These are phyloP conservation scores for Syzygium aromaticum DNA, from an alignment of 345 rosid species.

Conservation along the genomic window DNA sequence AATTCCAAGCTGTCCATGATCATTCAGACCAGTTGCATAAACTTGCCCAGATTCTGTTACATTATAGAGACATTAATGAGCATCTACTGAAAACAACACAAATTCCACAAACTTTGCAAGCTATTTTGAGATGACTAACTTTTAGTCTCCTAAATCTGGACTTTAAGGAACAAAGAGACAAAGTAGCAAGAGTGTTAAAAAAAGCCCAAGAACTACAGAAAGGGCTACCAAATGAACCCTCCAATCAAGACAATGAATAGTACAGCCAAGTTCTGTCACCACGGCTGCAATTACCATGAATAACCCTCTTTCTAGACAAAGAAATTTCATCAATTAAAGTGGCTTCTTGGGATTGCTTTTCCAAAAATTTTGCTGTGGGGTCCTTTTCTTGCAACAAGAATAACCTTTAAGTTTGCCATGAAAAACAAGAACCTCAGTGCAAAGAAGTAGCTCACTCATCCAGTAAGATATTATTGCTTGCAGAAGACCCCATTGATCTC, in stretches of 20 bases:
- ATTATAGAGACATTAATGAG: not conserved
- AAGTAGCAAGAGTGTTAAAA: not conserved
- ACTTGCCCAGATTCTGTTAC: conserved; percentile 67
- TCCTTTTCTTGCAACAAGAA: not conserved
- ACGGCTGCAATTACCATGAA: not conserved
- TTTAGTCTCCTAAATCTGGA: not conserved
- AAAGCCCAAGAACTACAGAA: not conserved
- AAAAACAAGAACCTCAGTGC: not conserved
- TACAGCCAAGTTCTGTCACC: not conserved
- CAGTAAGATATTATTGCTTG: not conserved
- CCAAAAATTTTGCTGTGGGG: not conserved
- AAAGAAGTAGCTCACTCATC: not conserved
- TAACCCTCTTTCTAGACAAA: not conserved
- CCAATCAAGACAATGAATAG: not conserved
- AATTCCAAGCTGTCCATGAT: conserved; percentile 78
- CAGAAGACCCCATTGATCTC: not conserved
- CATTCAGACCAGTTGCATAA: conserved; percentile 88
- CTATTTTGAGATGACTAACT: not conserved
- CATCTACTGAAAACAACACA: not conserved
- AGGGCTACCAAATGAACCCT: not conserved
- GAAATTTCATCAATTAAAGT: not conserved
- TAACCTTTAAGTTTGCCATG: not conserved
- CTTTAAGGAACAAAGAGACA: not conserved
- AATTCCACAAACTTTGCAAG: not conserved
- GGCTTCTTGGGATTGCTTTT: not conserved